Evolutionary conservation across 179 eudicot species (phyloP), one percentile per base, ranked within the genome.

Genomic region (Carnegiea gigantea): DNA sequence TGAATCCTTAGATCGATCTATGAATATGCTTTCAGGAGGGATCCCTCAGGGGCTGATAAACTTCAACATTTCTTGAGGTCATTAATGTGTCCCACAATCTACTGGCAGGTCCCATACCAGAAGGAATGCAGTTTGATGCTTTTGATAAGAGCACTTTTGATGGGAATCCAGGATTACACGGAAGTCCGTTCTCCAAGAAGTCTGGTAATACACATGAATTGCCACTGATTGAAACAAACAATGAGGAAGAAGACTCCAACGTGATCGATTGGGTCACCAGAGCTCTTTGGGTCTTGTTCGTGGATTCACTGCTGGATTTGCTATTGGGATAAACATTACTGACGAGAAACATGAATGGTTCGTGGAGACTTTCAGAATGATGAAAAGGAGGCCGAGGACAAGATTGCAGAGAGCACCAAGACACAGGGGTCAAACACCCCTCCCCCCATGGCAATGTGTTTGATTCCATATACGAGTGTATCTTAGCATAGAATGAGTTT

Each of bases 1-100:
- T 38, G 88, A 90, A 59, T 82, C 85, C 0, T 57, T 88, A 72
- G 90, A 89, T 62, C 84, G 85, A n/a, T 86, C 90, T 1, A 81
- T 33, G 36, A 88, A 88, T 68, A 65, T 46, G 74, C 88, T 88
- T 38, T 72, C 73, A 0, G 89, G 89, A 13, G 68, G 53, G 5
- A 86, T 86, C 60, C 87, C 89, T 0, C 54, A 3, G 11, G 62
- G 78, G 48, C 79, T 89, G 59, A 6, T 76, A 13, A 70, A 28
- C 0, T 21, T 85, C n/a, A 4, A 78, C 40, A 21, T 87, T 73
- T 36, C 86, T 89, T 23, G 78, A 77, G 72, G 38, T 79, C 53
- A 85, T 89, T 13, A 78, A 89, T 36, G 84, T 87, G 10, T 89
- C 91, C 11, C 30, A 76, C 44, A 89, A 89, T 79, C 77, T 67